Percentiles rank a stretch among this genome's conserved stretches.
These are phyloP conservation scores for Xylaria curta DNA, from an alignment of 495 filamentous ascomycete genomes.

Conservation along the genomic window DNA sequence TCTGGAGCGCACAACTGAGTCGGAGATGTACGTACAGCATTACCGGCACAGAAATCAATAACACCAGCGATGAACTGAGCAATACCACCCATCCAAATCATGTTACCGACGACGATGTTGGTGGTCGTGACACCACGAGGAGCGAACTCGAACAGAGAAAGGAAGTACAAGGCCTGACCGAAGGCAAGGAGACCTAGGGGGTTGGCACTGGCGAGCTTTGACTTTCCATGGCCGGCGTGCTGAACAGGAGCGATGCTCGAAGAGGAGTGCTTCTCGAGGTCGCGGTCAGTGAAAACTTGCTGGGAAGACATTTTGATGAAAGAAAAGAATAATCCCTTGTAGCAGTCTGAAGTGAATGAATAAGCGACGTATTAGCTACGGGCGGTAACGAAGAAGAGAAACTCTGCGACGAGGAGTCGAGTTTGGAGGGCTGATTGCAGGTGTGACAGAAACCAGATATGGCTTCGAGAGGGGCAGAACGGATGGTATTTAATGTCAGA, in stretches of 20 bases:
- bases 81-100: constrained; percentile 50
- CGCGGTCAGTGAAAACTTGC: constrained; percentile 25
- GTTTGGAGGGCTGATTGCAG: constrained; percentile 11
- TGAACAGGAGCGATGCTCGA: constrained; percentile 22
- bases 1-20: not conserved
- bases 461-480: constrained; percentile 16
- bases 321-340: constrained; percentile 15
- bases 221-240: constrained; percentile 14
- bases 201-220: constrained; percentile 32
- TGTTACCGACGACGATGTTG: constrained; percentile 42
- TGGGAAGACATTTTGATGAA: constrained; percentile 25
- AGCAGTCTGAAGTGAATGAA: constrained; percentile 15
- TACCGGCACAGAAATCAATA: constrained; percentile 44
- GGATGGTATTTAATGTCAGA: constrained; percentile 27
- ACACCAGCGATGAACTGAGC: constrained; percentile 46
- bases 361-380: constrained; percentile 22
- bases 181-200: constrained; percentile 43
- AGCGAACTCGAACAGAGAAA: constrained; percentile 43
- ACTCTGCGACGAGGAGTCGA: constrained; percentile 27
- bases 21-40: constrained; percentile 33
- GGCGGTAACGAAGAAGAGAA: constrained; percentile 19
- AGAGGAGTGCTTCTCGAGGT: constrained; percentile 28
- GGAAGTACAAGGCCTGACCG: constrained; percentile 45
- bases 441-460: constrained; percentile 10
- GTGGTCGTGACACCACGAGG: constrained; percentile 44